Base-by-base conservation (phyloP, 1,284 basidiomycete genomes). In the Ganoderma multipileum region DNA sequence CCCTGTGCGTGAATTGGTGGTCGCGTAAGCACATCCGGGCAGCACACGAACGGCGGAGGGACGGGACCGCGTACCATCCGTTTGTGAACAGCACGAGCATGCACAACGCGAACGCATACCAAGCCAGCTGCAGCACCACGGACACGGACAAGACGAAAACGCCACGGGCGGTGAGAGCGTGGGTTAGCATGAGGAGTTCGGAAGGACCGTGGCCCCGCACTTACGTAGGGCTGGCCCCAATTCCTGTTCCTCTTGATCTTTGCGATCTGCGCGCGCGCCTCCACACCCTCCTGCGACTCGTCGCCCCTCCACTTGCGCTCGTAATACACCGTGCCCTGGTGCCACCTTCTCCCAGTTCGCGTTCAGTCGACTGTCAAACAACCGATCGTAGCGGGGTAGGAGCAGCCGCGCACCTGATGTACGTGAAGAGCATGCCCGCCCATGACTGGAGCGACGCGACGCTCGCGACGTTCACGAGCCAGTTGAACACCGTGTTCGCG, bases 381-480 rank as follows among this genome's bases (percentile, higher is more conserved):
- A 41, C 39, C 39, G 36, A n/a, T n/a, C n/a, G n/a, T n/a, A n/a
- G n/a, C n/a, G n/a, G n/a, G n/a, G n/a, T n/a, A n/a, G n/a, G 38
- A 11, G 38, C 38, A 5, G 23, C 8, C 8, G 39, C 61, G 54
- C 77, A 78, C 61, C 78, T 70, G 60, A 79, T 79, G 52, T 79
- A 79, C 4, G 77, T 79, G 67, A 73, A 79, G 28, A 79, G 64
- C 73, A 79, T 76, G 2, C 74, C 78, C 1, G 72, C 68, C 78
- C 78, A 79, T 8, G 78, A 78, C 68, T 77, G 76, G 42, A 79
- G 58, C 20, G 76, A 77, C 14, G 78, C 77, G 4, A 79, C 75
- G 66, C 76, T 77, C 18, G 78, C 70, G 1, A 76, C 76, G 2
- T 74, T 67, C 12, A 73, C 68, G 11, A 79, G 70, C 76, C 76